Base-by-base conservation (phyloP, 2,329 filamentous ascomycete genomes). In the Plenodomus lindquistii region DNA sequence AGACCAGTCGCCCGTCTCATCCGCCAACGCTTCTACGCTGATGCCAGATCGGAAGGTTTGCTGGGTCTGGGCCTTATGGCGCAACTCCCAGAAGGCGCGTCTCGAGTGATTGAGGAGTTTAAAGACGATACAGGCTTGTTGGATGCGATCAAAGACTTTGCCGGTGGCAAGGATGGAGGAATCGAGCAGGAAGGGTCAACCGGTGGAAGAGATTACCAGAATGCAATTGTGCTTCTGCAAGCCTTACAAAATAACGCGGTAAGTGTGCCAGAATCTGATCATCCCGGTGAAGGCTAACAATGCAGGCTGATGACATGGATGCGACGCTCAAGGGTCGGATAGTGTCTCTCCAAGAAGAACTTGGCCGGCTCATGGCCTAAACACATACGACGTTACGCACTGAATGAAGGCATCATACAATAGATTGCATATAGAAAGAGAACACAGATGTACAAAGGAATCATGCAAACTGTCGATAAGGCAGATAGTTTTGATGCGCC, bases 21-120 rank as follows among this genome's bases (percentile, higher is more conserved):
- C 10, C 65, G 64, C 1, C 70, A 73, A 44, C 60, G 68, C 4
- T 69, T 71, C 54, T 72, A 65, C 31, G 62, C 66, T 1, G 68
- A 70, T 37, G 68, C 68, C 3, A 61, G 67, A 44, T 67, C 68
- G 0, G 70, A 73, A 54, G 70, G 68, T 1, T 46, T 72, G 11
- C 48, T 73, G 1, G 70, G 70, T 4, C 55, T 73, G 8, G 70
- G 69, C 4, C 45, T 73, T 13, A 61, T 72, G 50, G 67, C 65
- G 9, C 69, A 71, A 40, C 58, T 58, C 7, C 40, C 54, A 0
- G 57, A 66, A 31, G 70, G 70, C 8, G 65, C 67, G 1, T 50
- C 55, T 24, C 51, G 54, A 11, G 59, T 73, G 1, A 49, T 69
- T 2, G 52, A 62, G 21, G 67, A 68, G 37, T 37, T 70, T 18